Evolutionary conservation across 768 basidiomycete species (phyloP).

Genomic region (Podaxis rugospora): DNA sequence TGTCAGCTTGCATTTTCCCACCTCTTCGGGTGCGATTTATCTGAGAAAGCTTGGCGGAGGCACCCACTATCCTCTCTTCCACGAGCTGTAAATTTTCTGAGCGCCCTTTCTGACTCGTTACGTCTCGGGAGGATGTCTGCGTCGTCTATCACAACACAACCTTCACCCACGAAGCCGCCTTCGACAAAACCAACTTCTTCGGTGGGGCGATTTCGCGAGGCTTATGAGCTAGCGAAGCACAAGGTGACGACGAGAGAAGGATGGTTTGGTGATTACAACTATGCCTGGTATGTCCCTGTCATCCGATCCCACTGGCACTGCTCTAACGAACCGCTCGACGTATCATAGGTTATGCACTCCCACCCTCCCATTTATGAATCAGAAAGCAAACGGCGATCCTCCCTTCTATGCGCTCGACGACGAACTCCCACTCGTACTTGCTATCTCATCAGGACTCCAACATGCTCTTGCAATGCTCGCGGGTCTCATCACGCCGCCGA

Average conservation of each 20-base stretch:
- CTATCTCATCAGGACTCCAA: conserved; percentile 68
- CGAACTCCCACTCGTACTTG: conserved; percentile 68
- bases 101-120: no score
- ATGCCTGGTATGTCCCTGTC: conserved; percentile 40
- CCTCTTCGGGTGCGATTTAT: no score
- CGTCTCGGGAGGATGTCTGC: background rate
- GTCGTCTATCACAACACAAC: background rate
- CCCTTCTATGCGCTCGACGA: conserved; percentile 76
- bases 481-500: conserved; percentile 79
- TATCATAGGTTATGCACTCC: conserved; percentile 58
- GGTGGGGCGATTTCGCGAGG: background rate
- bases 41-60: no score
- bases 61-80: no score
- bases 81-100: no score
- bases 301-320: background rate
- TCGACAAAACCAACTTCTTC: background rate
- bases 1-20: no score
- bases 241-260: conserved; percentile 48
- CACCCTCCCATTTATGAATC: conserved; percentile 50
- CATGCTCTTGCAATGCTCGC: conserved; percentile 82
- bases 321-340: background rate
- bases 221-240: conserved; percentile 17
- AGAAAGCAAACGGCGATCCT: conserved; percentile 35
- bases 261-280: conserved; percentile 86
- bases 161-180: background rate